Evolutionary conservation across 2,329 filamentous ascomycete genomes (phyloP), one percentile per base, ranked within the genome.

Genomic region (Pseudogymnoascus sp.): DNA sequence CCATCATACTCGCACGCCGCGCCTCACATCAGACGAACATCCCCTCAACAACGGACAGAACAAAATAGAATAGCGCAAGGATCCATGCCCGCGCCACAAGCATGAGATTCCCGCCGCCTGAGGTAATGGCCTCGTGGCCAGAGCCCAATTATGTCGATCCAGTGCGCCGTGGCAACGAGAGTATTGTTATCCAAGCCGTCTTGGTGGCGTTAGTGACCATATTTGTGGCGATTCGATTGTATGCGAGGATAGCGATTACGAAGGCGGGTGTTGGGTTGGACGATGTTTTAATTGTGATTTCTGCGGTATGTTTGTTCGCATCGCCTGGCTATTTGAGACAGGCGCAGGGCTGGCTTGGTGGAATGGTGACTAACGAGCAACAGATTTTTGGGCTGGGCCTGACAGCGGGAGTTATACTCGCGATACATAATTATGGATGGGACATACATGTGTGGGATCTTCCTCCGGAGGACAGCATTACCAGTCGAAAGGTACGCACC

Each of bases 101-200:
- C 9, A 76, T 76, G 74, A 68, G 70, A 54, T 64, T 75, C 22
- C 75, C 78, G 28, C 75, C 78, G n/a, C 36, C 69, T n/a, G 69
- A 73, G 18, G 74, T 79, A 18, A 60, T 76, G 50, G 65, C 68
- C 16, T 69, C 70, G 65, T 81, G 78, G 78, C 79, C 79, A 5
- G 66, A 59, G 35, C 75, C 79, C 6, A 81, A 81, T 64, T 77
- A 78, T 65, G 63, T 74, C 58, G 68, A 81, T 64, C 79, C 79
- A 5, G 70, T 70, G 12, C 76, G 74, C 28, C 73, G 77, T 63
- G 77, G 77, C 11, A 73, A 76, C 65, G 74, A 67, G 35, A 73
- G 76, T 20, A 69, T 79, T 11, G 70, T 79, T 20, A 68, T 77
- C 5, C 74, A 76, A 22, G 65, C 77, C 4, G 62, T 77, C 2